Percentiles rank a stretch among this genome's conserved stretches.
These are phyloP conservation scores for Pilasporangium apinafurcum DNA, from an alignment of 352 stramenopile species.

Conservation along the genomic window DNA sequence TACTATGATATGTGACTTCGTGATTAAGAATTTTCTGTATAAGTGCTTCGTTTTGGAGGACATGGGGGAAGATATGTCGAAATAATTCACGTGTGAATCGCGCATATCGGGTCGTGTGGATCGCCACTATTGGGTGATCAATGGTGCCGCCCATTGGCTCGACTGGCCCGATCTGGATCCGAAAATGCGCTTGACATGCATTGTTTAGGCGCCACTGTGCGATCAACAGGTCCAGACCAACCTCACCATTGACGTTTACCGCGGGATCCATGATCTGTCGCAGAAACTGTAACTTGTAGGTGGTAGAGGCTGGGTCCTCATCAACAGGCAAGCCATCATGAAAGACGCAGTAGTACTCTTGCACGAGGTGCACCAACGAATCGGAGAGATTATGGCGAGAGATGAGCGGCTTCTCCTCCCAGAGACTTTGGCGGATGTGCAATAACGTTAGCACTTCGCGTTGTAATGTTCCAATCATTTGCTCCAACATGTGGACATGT, in stretches of 20 bases:
- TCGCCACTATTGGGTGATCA: slow-evolving; percentile 1
- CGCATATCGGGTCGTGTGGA: not conserved
- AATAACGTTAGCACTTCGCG: not conserved
- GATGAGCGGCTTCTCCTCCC: not conserved
- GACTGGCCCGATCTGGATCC: not conserved
- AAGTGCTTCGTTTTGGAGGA: not conserved
- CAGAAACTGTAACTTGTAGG: slow-evolving; percentile 9
- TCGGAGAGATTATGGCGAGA: not conserved
- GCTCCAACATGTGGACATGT: not conserved
- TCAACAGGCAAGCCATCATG: not conserved
- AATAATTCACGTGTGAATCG: not conserved
- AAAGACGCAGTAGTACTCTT: not conserved
- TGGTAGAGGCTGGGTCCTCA: not conserved
- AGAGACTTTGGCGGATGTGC: not conserved
- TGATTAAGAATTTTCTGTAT: not conserved
- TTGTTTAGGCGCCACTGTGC: slow-evolving; percentile 7
- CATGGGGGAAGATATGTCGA: not conserved
- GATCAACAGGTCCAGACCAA: not conserved
- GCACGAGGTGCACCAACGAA: not conserved
- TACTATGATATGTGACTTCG: slow-evolving; percentile 6
- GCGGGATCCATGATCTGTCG: slow-evolving; percentile 1
- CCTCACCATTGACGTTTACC: not conserved
- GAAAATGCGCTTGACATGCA: not conserved
- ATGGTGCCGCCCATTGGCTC: not conserved
- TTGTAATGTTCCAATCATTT: too few species aligned